A percentile compares a stretch with the other conserved stretches of the same genome.
Conservation (phyloP, 257 asterid genomes). For the Jaltomata sinuosa region DNA sequence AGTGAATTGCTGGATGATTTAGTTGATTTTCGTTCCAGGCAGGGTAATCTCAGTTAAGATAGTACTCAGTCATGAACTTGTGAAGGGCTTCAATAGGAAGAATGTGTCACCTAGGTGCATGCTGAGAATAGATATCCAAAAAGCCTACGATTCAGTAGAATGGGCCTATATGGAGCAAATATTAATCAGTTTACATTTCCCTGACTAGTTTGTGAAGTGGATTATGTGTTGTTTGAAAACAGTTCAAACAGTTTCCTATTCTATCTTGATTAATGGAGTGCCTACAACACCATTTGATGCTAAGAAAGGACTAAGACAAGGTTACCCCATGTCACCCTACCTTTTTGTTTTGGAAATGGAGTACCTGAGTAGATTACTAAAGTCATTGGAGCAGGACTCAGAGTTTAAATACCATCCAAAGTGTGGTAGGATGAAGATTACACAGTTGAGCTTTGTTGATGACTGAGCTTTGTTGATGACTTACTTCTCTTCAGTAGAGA, state of each 20-base stretch:
- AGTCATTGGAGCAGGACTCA: neutral
- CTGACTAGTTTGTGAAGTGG: neutral
- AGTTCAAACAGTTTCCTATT: neutral
- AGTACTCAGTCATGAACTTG: neutral
- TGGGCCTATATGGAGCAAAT: neutral
- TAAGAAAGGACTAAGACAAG: neutral
- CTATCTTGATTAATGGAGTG: neutral
- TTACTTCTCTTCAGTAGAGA: neutral
- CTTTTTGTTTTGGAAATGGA: neutral
- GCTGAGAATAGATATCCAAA: neutral
- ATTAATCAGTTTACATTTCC: too few relatives aligned
- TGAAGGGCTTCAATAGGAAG: neutral
- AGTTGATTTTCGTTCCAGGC: neutral
- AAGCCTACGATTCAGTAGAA: neutral
- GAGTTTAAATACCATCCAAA: neutral
- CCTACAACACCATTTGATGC: neutral
- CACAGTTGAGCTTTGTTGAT: too few relatives aligned
- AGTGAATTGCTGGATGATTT: neutral
- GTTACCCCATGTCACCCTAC: neutral
- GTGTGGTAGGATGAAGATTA: neutral
- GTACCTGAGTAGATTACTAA: neutral
- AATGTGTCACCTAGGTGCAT: neutral
- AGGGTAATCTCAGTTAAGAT: neutral
- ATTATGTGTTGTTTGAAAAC: neutral
- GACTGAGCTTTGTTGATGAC: neutral